These are phyloP conservation scores for Coniochaeta ligniaria DNA, from an alignment of 2,329 filamentous ascomycete species.

Conservation along the genomic window DNA sequence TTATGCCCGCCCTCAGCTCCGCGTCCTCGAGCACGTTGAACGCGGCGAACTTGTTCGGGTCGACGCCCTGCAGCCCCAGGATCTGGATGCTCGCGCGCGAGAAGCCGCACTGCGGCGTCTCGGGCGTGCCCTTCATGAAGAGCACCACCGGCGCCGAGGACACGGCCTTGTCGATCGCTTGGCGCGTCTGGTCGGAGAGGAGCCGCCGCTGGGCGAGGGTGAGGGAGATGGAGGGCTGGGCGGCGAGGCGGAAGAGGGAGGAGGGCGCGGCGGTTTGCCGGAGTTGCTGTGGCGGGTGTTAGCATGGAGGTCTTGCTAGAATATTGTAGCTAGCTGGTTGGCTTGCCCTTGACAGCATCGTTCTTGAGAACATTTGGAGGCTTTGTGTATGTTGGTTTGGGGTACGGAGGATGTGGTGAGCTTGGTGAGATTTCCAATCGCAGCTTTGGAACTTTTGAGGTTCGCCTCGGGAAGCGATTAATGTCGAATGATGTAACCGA, in stretches of 20 bases:
- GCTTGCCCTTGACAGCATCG: constrained; percentile 13
- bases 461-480: neutral
- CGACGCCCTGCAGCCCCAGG: constrained; percentile 86
- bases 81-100: constrained; percentile 94
- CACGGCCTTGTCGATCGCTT: constrained; percentile 87
- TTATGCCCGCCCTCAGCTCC: constrained; percentile 88
- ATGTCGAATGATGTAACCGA: neutral
- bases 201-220: constrained; percentile 43
- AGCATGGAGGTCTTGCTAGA: neutral
- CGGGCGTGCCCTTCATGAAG: constrained; percentile 88
- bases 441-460: neutral
- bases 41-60: constrained; percentile 93
- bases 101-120: constrained; percentile 79
- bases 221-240: neutral
- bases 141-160: constrained; percentile 84
- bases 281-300: neutral
- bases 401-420: neutral
- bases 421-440: neutral
- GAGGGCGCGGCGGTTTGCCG: neutral
- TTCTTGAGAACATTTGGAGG: constrained; percentile 11
- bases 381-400: neutral
- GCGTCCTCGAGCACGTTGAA: constrained; percentile 95
- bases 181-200: constrained; percentile 71
- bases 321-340: too few species aligned
- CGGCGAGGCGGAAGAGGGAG: neutral